Evolutionary conservation across 1,284 basidiomycete species (phyloP), one percentile per base, ranked within the genome.

Genomic region (Xerocomus cyaneibrunnescens): DNA sequence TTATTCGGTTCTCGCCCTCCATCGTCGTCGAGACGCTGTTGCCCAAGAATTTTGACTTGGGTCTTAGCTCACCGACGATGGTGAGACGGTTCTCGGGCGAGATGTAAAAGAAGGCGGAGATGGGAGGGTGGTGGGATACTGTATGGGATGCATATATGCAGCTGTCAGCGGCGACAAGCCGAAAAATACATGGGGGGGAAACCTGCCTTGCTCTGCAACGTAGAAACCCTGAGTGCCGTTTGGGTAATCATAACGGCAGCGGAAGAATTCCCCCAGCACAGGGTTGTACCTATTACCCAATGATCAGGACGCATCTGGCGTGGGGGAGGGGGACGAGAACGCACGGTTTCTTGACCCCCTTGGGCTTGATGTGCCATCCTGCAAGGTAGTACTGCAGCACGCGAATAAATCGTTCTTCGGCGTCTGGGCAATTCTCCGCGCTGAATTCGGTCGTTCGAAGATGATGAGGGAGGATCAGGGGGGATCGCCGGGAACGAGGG

Each of bases 351-450:
- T 99, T 99, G 58, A 99, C 97, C 49, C 96, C 96, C 73, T 94
- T 97, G 36, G 96, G 95, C 74, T 99, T 98, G 76, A 98, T 97
- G 73, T 99, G 97, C 96, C 96, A 99, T 39, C 96, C 96, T n/a
- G 92, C 91, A 39, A 98, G 85, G 69, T 98, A 99, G 72, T 97
- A 98, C 51, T 92, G 88, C 45, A 98, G 79, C 5, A 98, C 92
- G 51, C 87, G 82, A 57, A 98, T 78, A 72, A 98, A 98, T 34
- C 97, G 80, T 66, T 97, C 92, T 68, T 97, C 89, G 31, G 93
- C 83, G 62, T 93, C 85, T 38, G 83, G 77, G 62, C 83, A 83
- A 30, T 81, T 70, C 63, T 92, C 89, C 43, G 89, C 89, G 46
- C 91, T 60, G 42, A 45, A 41, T 52, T 22, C 1, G 9, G 57